phyloP scores from a whole-genome alignment of 352 stramenopile genomes.

The Globisporangium spiculum region DNA sequence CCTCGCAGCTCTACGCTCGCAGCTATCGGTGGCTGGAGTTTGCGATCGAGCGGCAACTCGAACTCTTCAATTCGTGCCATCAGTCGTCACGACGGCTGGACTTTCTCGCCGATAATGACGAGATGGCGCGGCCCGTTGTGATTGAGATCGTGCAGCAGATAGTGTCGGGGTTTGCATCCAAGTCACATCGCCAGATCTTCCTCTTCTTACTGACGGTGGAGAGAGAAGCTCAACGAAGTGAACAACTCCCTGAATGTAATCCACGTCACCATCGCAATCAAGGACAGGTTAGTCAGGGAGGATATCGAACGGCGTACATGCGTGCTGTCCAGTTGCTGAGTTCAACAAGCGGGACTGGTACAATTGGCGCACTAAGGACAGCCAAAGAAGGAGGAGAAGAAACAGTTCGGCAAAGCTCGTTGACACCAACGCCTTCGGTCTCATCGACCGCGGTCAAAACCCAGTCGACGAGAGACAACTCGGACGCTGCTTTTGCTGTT shows the following conservation, averaged over 20 bases:
- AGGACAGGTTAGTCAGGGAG: not conserved
- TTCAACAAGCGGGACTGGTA: not conserved
- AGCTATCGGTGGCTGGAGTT: constrained; percentile 32
- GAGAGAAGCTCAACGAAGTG: constrained; percentile 8
- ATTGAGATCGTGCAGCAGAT: constrained; percentile 2
- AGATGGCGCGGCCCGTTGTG: not conserved
- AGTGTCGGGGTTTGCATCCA: constrained; percentile 20
- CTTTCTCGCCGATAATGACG: not conserved
- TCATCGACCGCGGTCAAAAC: not conserved
- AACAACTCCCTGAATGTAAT: not conserved
- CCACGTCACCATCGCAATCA: not conserved
- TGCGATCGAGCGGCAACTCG: constrained; percentile 11
- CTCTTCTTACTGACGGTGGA: constrained; percentile 21
- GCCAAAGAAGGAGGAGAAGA: not conserved
- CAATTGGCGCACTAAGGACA: not conserved
- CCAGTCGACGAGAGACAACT: not conserved
- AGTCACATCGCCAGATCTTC: constrained; percentile 31
- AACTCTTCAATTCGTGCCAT: not conserved
- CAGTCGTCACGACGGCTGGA: not conserved
- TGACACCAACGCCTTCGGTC: not conserved
- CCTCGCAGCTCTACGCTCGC: constrained; percentile 26
- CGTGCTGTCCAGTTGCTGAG: constrained; percentile 8
- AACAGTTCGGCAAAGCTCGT: not conserved
- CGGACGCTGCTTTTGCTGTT: not conserved
- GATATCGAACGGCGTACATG: constrained; percentile 3